phyloP scores from a whole-genome alignment of 2,329 filamentous ascomycete genomes.

The Emydomyces testavorans region DNA sequence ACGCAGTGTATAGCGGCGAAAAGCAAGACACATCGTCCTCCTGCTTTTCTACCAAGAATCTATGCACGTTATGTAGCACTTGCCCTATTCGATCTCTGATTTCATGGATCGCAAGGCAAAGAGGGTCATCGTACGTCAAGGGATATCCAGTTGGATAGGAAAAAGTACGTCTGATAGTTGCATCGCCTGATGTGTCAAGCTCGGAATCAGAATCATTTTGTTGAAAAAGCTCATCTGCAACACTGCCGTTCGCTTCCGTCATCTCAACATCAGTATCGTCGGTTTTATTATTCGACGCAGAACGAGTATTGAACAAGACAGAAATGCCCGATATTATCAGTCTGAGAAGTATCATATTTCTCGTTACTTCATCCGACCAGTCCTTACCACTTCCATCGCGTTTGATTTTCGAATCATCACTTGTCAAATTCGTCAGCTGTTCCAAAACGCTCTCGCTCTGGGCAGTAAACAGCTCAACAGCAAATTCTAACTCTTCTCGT shows the following conservation, averaged over 20 bases:
- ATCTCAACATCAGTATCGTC: constrained; percentile 35
- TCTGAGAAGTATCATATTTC: constrained; percentile 75
- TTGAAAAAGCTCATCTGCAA: constrained; percentile 18
- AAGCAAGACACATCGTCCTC: constrained; percentile 96
- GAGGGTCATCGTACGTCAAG: constrained; percentile 49
- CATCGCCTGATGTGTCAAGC: constrained; percentile 48
- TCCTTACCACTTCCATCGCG: constrained; percentile 93
- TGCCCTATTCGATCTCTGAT: constrained; percentile 70
- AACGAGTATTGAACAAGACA: constrained; percentile 71
- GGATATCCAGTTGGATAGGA: constrained; percentile 81
- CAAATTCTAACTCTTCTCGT: constrained; percentile 71
- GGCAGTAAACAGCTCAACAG: constrained; percentile 74
- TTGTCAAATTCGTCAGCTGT: constrained; percentile 66
- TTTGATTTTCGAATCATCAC: constrained; percentile 68
- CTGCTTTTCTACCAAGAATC: constrained; percentile 69
- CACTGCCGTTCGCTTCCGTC: constrained; percentile 32
- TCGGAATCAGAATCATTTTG: constrained; percentile 38
- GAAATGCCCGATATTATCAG: constrained; percentile 86
- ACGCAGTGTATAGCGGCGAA: constrained; percentile 81
- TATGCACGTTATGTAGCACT: constrained; percentile 70
- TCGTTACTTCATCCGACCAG: constrained; percentile 93
- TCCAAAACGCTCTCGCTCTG: constrained; percentile 67
- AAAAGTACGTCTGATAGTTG: constrained; percentile 66
- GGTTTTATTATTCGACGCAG: constrained; percentile 46
- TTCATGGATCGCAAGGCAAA: constrained; percentile 67